These are phyloP conservation scores for Naganishia liquefaciens DNA, from an alignment of 1,284 basidiomycete species.

Conservation along the genomic window DNA sequence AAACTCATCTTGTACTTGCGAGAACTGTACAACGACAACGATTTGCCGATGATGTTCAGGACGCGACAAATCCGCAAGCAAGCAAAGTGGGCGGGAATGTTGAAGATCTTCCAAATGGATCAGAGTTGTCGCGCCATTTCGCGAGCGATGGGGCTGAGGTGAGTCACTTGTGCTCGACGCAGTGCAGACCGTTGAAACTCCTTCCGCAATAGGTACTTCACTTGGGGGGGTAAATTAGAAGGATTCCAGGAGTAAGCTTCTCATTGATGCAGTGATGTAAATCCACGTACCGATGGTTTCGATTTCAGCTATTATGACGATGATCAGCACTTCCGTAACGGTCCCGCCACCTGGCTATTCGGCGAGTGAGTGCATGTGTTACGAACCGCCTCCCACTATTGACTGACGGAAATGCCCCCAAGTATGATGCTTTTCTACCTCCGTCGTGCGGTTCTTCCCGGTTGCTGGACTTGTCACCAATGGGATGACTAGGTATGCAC, in stretches of 20 bases:
- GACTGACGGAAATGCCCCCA: not conserved
- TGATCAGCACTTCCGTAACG: slow-evolving; percentile 38
- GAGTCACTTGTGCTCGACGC: slow-evolving; percentile 6
- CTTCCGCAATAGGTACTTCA: slow-evolving; percentile 10
- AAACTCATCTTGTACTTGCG: slow-evolving; percentile 32
- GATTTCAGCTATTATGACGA: slow-evolving; percentile 36
- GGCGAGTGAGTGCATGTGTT: slow-evolving; percentile 34
- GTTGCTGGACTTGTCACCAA: slow-evolving; percentile 37
- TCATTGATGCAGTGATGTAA: not conserved
- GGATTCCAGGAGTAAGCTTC: slow-evolving; percentile 25
- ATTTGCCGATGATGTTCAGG: slow-evolving; percentile 38
- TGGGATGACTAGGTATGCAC: slow-evolving; percentile 8
- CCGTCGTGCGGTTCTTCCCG: slow-evolving; percentile 32
- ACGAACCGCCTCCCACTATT: not conserved
- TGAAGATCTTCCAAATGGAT: slow-evolving; percentile 40
- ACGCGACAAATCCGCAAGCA: slow-evolving; percentile 35
- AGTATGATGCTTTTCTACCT: slow-evolving; percentile 42
- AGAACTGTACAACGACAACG: slow-evolving; percentile 12
- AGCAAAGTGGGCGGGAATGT: slow-evolving; percentile 28
- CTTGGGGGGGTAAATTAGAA: slow-evolving; percentile 27
- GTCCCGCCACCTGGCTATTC: slow-evolving; percentile 39
- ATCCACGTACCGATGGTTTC: not conserved
- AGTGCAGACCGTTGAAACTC: slow-evolving; percentile 23
- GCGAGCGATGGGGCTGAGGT: slow-evolving; percentile 35
- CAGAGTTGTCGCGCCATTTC: slow-evolving; percentile 35